Evolutionary conservation across 768 basidiomycete species (phyloP).

Genomic region (Lepiota venenata): DNA sequence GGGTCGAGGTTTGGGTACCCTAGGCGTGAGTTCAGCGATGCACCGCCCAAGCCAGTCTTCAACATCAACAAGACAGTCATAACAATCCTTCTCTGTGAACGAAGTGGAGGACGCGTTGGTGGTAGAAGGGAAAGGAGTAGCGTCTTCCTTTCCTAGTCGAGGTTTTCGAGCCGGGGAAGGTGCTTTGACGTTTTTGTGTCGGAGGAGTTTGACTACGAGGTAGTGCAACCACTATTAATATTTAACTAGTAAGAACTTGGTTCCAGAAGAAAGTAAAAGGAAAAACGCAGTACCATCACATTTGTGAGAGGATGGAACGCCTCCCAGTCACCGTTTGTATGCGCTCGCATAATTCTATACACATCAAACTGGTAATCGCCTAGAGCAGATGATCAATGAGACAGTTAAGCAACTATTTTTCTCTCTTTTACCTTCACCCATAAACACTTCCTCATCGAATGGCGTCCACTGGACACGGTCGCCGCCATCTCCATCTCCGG

Average conservation of each 20-base stretch:
- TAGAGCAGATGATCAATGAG: constrained; percentile 21
- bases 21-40: constrained; percentile 33
- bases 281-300: constrained; percentile 60
- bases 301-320: constrained; percentile 81
- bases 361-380: constrained; percentile 95
- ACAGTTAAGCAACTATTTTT: too few species aligned
- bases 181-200: constrained; percentile 62
- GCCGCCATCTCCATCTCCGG: constrained; percentile 42
- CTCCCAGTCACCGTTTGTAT: constrained; percentile 66
- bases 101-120: constrained; percentile 20
- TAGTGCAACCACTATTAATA: constrained; percentile 85
- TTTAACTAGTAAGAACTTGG: constrained; percentile 11
- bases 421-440: constrained; percentile 81
- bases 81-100: constrained; percentile 67
- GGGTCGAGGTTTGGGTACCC: constrained; percentile 21
- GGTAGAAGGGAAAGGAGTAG: background rate
- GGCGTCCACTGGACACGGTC: constrained; percentile 67
- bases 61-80: constrained; percentile 64
- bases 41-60: constrained; percentile 53
- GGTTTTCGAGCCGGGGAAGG: constrained; percentile 43
- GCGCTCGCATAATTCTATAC: constrained; percentile 81
- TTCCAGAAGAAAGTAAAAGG: background rate
- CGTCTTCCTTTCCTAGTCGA: constrained; percentile 30
- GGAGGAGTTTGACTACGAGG: constrained; percentile 67
- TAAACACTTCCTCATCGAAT: constrained; percentile 87